Conservation (phyloP, 2,329 filamentous ascomycete species). For the Alternaria burnsii region DNA sequence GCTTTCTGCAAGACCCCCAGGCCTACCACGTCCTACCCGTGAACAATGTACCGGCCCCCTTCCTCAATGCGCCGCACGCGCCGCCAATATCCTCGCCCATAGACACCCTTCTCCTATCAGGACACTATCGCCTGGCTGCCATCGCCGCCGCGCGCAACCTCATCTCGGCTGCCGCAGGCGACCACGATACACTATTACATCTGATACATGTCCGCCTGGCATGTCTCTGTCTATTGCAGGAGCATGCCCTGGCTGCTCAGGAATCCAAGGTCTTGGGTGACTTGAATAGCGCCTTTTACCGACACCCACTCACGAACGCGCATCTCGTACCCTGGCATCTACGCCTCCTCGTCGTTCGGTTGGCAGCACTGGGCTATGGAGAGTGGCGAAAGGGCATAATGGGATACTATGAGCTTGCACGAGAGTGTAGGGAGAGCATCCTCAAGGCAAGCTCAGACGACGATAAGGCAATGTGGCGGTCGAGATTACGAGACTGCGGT, state of each 20-base stretch:
- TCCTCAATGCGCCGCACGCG: constrained; percentile 73
- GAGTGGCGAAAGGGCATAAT: constrained; percentile 86
- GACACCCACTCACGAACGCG: constrained; percentile 57
- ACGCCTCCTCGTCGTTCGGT: constrained; percentile 79
- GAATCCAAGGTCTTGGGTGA: constrained; percentile 71
- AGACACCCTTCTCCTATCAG: constrained; percentile 70
- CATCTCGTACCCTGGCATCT: constrained; percentile 85
- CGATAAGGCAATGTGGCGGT: constrained; percentile 73
- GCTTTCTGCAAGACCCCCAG: constrained; percentile 43
- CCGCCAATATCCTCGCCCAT: constrained; percentile 70
- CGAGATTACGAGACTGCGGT: constrained; percentile 77
- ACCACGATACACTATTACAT: constrained; percentile 74
- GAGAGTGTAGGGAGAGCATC: constrained; percentile 74
- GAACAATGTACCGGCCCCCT: constrained; percentile 68
- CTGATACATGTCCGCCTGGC: constrained; percentile 83
- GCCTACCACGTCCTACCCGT: constrained; percentile 74
- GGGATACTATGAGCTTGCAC: constrained; percentile 86
- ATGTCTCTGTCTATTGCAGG: constrained; percentile 81
- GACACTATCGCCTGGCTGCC: constrained; percentile 83
- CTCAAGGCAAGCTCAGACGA: constrained; percentile 53
- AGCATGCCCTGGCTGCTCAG: constrained; percentile 64
- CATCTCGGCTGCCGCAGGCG: constrained; percentile 60
- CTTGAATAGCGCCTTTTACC: constrained; percentile 62
- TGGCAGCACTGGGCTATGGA: constrained; percentile 86
- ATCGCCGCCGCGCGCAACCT: constrained; percentile 71